Percentiles rank a stretch among this genome's conserved stretches.
Conservation (phyloP, 2,329 filamentous ascomycete genomes). For the Colletotrichum lini region DNA sequence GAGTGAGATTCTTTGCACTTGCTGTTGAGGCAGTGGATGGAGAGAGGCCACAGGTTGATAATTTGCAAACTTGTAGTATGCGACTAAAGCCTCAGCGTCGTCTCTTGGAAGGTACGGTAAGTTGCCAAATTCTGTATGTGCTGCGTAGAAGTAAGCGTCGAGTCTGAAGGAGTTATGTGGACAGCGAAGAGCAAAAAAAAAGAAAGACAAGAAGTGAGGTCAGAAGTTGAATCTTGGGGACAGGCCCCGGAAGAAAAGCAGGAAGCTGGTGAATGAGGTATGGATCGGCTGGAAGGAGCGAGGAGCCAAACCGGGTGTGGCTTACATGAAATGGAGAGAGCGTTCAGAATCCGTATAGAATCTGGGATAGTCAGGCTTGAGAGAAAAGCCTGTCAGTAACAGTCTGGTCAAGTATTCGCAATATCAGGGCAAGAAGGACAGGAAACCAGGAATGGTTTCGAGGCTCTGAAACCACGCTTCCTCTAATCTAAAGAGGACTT, state of each 20-base stretch:
- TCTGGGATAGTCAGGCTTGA: neutral
- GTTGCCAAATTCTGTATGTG: neutral
- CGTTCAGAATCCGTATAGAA: neutral
- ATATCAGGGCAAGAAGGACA: neutral
- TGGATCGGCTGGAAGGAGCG: neutral
- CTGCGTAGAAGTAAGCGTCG: constrained; percentile 11
- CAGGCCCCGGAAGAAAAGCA: neutral
- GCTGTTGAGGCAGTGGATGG: constrained; percentile 1
- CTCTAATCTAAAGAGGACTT: neutral
- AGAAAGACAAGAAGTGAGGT: neutral
- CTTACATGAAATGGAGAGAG: neutral
- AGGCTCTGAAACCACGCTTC: neutral
- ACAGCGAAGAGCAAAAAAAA: neutral
- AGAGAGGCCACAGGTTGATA: neutral
- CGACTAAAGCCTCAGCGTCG: neutral
- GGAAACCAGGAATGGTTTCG: too few species aligned
- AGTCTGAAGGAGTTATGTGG: neutral
- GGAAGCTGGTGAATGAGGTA: neutral
- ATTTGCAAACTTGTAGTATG: neutral
- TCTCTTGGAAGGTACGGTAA: neutral
- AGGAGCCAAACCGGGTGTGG: neutral
- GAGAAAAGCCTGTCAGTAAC: neutral
- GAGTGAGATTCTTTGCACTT: constrained; percentile 10
- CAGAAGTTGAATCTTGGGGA: neutral
- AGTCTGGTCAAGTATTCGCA: neutral